phyloP scores from a whole-genome alignment of 176 grass and related monocot species.

The Triticum dicoccoides region DNA sequence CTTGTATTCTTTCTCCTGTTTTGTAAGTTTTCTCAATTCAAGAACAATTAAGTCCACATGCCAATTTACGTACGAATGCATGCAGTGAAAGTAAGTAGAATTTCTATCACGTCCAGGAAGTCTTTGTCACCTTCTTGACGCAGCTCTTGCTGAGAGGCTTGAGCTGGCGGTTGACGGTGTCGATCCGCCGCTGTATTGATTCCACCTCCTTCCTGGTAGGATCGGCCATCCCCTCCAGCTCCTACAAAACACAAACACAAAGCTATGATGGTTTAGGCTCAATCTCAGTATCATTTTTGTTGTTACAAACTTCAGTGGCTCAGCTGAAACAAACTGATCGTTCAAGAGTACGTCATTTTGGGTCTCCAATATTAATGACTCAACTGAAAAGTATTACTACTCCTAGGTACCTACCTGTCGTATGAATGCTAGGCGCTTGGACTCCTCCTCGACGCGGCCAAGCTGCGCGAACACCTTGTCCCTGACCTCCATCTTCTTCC shows the following conservation, averaged over 20 bases:
- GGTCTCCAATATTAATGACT: too few relatives aligned
- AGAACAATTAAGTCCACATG: background rate
- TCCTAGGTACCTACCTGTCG: conserved; percentile 32
- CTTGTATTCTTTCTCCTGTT: conserved; percentile 94
- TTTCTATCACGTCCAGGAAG: background rate
- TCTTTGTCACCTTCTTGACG: conserved; percentile 68
- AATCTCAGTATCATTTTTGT: too few relatives aligned
- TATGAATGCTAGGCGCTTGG: conserved; percentile 79
- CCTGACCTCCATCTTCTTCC: conserved; percentile 82
- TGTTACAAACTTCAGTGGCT: too few relatives aligned
- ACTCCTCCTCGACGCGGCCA: conserved; percentile 88
- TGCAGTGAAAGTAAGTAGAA: background rate
- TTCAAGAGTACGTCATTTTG: too few relatives aligned
- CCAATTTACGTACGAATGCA: background rate
- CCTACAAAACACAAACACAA: background rate
- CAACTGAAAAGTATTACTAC: too few relatives aligned
- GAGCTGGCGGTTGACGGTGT: conserved; percentile 72
- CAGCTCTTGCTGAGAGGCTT: conserved; percentile 85
- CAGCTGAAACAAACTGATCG: too few relatives aligned
- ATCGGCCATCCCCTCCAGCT: conserved; percentile 89
- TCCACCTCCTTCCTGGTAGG: conserved; percentile 89
- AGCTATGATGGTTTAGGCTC: background rate
- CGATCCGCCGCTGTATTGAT: conserved; percentile 65
- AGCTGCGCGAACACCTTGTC: conserved; percentile 89
- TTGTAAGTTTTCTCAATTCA: background rate